A percentile compares a stretch with the other conserved stretches of the same genome.
Evolutionary conservation across 352 stramenopile genomes (phyloP).

Genomic region (Phytopythium montanum): DNA sequence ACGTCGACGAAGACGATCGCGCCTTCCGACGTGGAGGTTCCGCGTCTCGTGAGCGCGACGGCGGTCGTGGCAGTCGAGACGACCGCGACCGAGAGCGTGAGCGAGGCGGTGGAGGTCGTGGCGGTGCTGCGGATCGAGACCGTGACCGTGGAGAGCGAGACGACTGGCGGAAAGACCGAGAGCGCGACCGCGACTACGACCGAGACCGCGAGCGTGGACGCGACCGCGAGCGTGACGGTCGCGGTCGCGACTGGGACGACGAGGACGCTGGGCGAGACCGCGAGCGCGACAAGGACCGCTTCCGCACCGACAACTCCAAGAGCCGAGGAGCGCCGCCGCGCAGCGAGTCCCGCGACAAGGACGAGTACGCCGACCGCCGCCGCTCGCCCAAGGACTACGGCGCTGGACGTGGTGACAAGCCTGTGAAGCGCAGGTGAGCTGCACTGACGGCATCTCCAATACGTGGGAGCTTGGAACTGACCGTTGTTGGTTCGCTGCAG

Average conservation of each 20-base stretch:
- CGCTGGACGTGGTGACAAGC: slow-evolving; percentile 20
- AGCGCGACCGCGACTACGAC: slow-evolving; percentile 26
- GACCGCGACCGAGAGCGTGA: slow-evolving; percentile 26
- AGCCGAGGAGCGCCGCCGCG: slow-evolving; percentile 13
- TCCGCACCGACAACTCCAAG: slow-evolving; percentile 17
- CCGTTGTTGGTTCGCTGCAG: background rate
- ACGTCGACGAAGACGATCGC: slow-evolving; percentile 52
- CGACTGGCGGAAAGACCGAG: slow-evolving; percentile 15
- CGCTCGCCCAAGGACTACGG: slow-evolving; percentile 45
- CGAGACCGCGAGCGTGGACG: slow-evolving; percentile 26
- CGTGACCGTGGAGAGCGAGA: slow-evolving; percentile 21
- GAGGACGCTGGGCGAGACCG: slow-evolving; percentile 26
- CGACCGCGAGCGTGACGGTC: slow-evolving; percentile 29
- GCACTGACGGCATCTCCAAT: slow-evolving; percentile 2
- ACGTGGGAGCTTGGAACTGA: background rate
- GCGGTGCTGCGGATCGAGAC: slow-evolving; percentile 33
- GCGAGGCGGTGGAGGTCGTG: slow-evolving; percentile 20
- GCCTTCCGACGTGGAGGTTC: slow-evolving; percentile 14
- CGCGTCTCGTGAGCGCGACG: slow-evolving; percentile 8
- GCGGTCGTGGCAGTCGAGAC: slow-evolving; percentile 2
- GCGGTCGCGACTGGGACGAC: slow-evolving; percentile 21
- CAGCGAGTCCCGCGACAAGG: slow-evolving; percentile 19
- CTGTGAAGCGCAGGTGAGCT: slow-evolving; percentile 30
- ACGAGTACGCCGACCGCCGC: slow-evolving; percentile 29
- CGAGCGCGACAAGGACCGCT: slow-evolving; percentile 13